These are phyloP conservation scores for Brassica balearica DNA, from an alignment of 441 rosid species.

Conservation along the genomic window DNA sequence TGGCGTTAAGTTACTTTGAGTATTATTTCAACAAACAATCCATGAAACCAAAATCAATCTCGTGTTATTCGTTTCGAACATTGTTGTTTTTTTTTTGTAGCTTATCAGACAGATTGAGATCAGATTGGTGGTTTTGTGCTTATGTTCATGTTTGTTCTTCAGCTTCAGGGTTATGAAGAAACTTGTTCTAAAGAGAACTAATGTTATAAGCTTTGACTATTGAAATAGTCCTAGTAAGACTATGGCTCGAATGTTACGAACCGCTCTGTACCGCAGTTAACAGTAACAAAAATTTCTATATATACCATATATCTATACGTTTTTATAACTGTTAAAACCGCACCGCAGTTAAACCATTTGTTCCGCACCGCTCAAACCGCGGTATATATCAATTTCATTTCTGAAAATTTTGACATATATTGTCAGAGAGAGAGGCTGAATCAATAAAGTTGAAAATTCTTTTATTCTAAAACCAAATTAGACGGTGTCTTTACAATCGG, in stretches of 20 bases:
- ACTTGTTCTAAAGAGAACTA: neutral
- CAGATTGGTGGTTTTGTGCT: neutral
- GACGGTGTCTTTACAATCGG: neutral
- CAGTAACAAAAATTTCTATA: no score
- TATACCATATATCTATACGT: no score
- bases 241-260: no score
- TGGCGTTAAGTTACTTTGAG: slow-evolving; percentile 67
- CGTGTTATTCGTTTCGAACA: neutral
- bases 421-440: neutral
- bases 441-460: neutral
- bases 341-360: no score
- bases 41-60: neutral
- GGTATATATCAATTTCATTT: neutral
- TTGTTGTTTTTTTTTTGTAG: neutral
- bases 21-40: neutral
- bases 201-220: neutral
- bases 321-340: no score
- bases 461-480: neutral
- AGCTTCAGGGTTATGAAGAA: neutral
- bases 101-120: neutral
- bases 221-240: no score
- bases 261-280: no score
- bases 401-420: no score
- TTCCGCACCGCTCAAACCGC: no score
- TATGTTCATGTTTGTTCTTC: neutral